Base-by-base conservation (phyloP, 2,329 filamentous ascomycete genomes). In the Aspergillus eucalypticola region DNA sequence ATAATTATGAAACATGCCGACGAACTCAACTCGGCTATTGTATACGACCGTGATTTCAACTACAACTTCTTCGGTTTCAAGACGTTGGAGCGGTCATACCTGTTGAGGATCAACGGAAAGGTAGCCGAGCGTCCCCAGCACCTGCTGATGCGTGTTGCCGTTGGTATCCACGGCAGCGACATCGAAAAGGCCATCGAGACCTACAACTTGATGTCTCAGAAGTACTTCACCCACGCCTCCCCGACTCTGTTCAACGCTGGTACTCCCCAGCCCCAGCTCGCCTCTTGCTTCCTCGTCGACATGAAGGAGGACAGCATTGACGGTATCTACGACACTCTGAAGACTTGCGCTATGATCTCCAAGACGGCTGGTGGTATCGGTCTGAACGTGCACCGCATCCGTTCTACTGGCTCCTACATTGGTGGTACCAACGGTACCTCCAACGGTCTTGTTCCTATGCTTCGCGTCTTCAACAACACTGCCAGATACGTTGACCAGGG, bases 21-120 rank as follows among this genome's bases (percentile, higher is more conserved):
- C 59, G 95, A 99, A 81, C 86, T 99, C 60, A 96, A 99, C 84
- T 98, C 94, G 46, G 95, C 95, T 72, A 98, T 99, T 76, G 94
- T 99, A 71, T 99, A 98, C 73, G 95, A 99, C 82, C 90, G 95
- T 69, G 95, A 99, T 77, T 99, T 99, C 86, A 97, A 98, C 86
- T 99, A 99, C 84, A 95, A 99, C 83, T 99, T 96, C 83, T 99
- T 99, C 73, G 95, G 95, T 66, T 99, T 99, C 88, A 99, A 99
- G 87, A 99, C 95, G 7, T 84, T 99, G 41, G 95, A 99, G 84
- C 89, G 95, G 62, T 99, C 95, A 73, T 99, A 99, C 75, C 89
- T 99, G 55, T 88, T 99, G 68, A 93, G 96, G 75, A 90, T 98
- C 67, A 86, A 97, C 71, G 93, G 92, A 76, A 96, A 97, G 82